Evolutionary conservation across 2,329 filamentous ascomycete species (phyloP).

Genomic region (Neocatenulostroma microsporum): DNA sequence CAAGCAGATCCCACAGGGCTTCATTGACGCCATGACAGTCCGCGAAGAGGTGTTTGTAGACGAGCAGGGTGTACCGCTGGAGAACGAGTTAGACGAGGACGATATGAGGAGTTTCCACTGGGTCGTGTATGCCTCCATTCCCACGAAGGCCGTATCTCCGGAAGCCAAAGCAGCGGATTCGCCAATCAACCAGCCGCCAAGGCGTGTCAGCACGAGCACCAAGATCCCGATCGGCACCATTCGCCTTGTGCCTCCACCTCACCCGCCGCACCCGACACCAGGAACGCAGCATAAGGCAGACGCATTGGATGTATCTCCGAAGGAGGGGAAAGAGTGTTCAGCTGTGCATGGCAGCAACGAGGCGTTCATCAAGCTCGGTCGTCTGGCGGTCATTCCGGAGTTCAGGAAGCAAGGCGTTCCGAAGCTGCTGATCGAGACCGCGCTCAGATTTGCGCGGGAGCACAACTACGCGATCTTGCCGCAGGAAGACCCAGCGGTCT

Average conservation of each 20-base stretch:
- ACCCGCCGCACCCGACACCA: slow-evolving; percentile 32
- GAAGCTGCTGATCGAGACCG: slow-evolving; percentile 57
- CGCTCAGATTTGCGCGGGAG: slow-evolving; percentile 57
- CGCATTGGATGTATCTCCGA: too few relatives aligned
- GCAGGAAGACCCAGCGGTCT: slow-evolving; percentile 23
- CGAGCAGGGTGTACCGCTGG: slow-evolving; percentile 50
- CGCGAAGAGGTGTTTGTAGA: slow-evolving; percentile 51
- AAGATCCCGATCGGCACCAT: slow-evolving; percentile 63
- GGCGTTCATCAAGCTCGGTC: slow-evolving; percentile 74
- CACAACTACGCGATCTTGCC: slow-evolving; percentile 46
- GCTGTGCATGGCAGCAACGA: slow-evolving; percentile 55
- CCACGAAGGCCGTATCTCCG: slow-evolving; percentile 22
- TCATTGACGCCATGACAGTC: slow-evolving; percentile 50
- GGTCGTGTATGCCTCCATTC: slow-evolving; percentile 67
- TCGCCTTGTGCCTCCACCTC: slow-evolving; percentile 73
- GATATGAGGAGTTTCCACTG: slow-evolving; percentile 76
- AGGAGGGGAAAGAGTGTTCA: slow-evolving; percentile 30
- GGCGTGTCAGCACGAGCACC: slow-evolving; percentile 32
- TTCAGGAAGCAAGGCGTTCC: slow-evolving; percentile 49
- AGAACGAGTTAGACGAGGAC: slow-evolving; percentile 72
- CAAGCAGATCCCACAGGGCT: slow-evolving; percentile 36
- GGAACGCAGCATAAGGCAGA: slow-evolving; percentile 9
- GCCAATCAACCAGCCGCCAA: slow-evolving; percentile 25
- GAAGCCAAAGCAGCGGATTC: slow-evolving; percentile 19
- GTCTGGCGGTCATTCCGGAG: slow-evolving; percentile 59